Conservation (phyloP, 2,329 filamentous ascomycete species). For the Coleophoma eucalyptorum region DNA sequence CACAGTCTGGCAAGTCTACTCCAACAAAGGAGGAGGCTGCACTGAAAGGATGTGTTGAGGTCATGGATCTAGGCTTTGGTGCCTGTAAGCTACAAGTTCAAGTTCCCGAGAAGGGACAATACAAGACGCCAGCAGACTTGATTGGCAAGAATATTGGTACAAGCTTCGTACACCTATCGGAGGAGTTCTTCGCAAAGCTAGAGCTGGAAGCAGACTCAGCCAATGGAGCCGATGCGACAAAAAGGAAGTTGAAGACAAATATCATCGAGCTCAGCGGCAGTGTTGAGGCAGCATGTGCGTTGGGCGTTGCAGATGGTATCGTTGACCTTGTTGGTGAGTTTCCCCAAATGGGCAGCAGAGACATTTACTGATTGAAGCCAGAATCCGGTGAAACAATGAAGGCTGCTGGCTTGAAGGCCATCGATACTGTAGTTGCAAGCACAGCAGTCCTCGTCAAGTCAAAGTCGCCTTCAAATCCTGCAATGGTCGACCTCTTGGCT, state of each 20-base stretch:
- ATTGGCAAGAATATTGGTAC: conserved; percentile 93
- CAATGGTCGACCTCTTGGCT: conserved; percentile 79
- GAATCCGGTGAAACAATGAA: conserved; percentile 99
- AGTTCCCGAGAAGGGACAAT: conserved; percentile 79
- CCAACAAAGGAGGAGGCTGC: conserved; percentile 35
- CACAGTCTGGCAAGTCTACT: conserved; percentile 42
- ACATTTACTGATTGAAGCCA: conserved; percentile 31
- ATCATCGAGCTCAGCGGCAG: conserved; percentile 94
- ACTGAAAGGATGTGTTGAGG: conserved; percentile 62
- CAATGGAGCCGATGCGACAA: conserved; percentile 32
- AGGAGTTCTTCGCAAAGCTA: conserved; percentile 77
- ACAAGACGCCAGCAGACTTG: conserved; percentile 68
- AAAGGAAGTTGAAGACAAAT: conserved; percentile 70
- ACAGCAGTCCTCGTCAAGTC: conserved; percentile 92
- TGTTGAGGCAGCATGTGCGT: conserved; percentile 92
- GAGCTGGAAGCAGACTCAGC: conserved; percentile 49
- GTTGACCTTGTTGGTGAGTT: conserved; percentile 88
- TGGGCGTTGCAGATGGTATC: conserved; percentile 95
- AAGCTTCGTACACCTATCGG: conserved; percentile 83
- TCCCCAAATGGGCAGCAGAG: neutral
- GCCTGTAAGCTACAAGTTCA: conserved; percentile 94
- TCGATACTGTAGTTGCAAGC: conserved; percentile 87
- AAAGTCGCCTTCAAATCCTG: conserved; percentile 73
- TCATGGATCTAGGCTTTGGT: conserved; percentile 89
- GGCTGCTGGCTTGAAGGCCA: conserved; percentile 87